phyloP scores from a whole-genome alignment of 805 yeast species.

The Metschnikowia cerradonensis region DNA sequence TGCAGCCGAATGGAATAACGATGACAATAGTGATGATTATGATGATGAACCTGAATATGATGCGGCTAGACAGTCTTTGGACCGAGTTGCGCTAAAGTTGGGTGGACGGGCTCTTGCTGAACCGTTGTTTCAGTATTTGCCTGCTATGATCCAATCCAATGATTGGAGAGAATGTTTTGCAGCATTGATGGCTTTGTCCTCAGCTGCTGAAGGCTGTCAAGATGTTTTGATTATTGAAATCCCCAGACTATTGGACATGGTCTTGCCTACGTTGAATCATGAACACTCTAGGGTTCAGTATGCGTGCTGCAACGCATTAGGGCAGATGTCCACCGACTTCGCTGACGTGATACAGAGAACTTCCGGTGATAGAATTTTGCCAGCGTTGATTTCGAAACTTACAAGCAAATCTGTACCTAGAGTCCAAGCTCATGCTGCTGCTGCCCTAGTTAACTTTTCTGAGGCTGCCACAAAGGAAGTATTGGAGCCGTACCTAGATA shows the following conservation, averaged over 20 bases:
- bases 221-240: constrained; percentile 82
- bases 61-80: constrained; percentile 93
- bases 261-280: constrained; percentile 80
- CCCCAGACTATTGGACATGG: constrained; percentile 75
- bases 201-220: constrained; percentile 96
- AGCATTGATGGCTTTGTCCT: constrained; percentile 91
- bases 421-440: constrained; percentile 98
- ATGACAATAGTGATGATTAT: constrained; percentile 70
- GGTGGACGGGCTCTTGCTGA: constrained; percentile 82
- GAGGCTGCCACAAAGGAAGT: constrained; percentile 87
- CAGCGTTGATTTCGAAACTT: constrained; percentile 81
- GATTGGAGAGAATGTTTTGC: constrained; percentile 97
- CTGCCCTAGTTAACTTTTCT: constrained; percentile 92
- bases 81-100: constrained; percentile 78
- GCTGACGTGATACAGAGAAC: constrained; percentile 83
- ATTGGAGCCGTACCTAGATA: constrained; percentile 90
- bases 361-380: constrained; percentile 74
- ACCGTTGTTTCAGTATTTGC: constrained; percentile 81
- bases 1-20: constrained; percentile 81
- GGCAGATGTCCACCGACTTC: constrained; percentile 95
- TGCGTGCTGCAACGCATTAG: constrained; percentile 94
- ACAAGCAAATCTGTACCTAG: constrained; percentile 73
- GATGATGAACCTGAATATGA: constrained; percentile 79
- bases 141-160: constrained; percentile 70
- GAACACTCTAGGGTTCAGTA: constrained; percentile 93